phyloP scores from a whole-genome alignment of 2,329 filamentous ascomycete species.

The Penicillium olsonii region DNA sequence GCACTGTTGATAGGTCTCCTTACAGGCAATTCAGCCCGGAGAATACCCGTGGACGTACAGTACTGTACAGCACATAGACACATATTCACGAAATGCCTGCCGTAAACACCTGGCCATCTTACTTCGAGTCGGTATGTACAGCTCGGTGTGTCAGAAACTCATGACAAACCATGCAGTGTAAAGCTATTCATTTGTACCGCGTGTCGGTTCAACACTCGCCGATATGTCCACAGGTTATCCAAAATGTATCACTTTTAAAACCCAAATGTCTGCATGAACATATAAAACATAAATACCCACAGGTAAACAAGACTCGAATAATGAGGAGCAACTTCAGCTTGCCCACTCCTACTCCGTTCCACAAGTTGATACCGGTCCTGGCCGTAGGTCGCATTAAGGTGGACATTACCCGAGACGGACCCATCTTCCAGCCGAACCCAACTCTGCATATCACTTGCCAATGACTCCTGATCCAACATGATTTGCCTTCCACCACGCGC shows the following conservation, averaged over 20 bases:
- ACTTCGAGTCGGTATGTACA: too few relatives aligned
- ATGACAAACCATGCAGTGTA: too few relatives aligned
- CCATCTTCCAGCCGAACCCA: conserved; percentile 65
- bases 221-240: too few relatives aligned
- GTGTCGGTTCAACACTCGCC: too few relatives aligned
- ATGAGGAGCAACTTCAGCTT: not conserved
- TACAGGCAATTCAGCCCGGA: too few relatives aligned
- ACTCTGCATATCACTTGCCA: conserved; percentile 54
- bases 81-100: too few relatives aligned
- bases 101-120: too few relatives aligned
- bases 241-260: not conserved
- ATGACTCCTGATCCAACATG: conserved; percentile 46
- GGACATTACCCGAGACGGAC: conserved; percentile 52
- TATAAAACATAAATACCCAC: conserved; percentile 4
- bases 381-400: conserved; percentile 62
- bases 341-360: not conserved
- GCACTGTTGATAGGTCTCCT: too few relatives aligned
- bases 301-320: not conserved
- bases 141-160: too few relatives aligned
- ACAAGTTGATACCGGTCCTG: conserved; percentile 50
- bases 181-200: too few relatives aligned
- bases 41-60: too few relatives aligned
- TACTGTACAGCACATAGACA: too few relatives aligned
- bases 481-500: conserved; percentile 63
- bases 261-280: not conserved